Evolutionary conservation across 768 basidiomycete genomes (phyloP).

Genomic region (Tricholomella constricta): DNA sequence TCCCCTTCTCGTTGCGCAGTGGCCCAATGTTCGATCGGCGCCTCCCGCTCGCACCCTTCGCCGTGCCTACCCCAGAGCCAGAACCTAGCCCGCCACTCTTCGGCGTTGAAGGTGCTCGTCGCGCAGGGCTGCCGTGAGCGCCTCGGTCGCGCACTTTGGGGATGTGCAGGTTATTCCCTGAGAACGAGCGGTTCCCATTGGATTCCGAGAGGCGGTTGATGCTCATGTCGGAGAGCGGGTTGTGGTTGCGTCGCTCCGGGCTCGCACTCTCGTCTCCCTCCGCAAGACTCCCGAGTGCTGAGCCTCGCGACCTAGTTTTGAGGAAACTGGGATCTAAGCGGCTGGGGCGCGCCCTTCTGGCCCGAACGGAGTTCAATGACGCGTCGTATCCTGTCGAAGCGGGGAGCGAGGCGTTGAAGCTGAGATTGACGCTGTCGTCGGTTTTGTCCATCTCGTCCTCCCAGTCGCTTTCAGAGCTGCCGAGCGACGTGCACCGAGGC

Average conservation of each 20-base stretch:
- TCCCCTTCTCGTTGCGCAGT: conserved; percentile 68
- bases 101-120: conserved; percentile 54
- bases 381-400: conserved; percentile 31
- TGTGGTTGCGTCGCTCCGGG: conserved; percentile 34
- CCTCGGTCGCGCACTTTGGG: conserved; percentile 41
- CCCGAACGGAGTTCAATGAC: conserved; percentile 23
- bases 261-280: conserved; percentile 67
- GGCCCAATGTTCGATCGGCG: conserved; percentile 78
- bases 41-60: conserved; percentile 41
- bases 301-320: conserved; percentile 48
- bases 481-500: conserved; percentile 48
- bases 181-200: conserved; percentile 24
- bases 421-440: conserved; percentile 70
- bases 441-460: conserved; percentile 87
- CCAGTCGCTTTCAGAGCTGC: conserved; percentile 85
- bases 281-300: conserved; percentile 60
- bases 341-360: conserved; percentile 59
- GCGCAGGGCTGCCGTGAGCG: conserved; percentile 44
- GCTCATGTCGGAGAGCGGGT: conserved; percentile 67
- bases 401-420: conserved; percentile 46
- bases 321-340: conserved; percentile 73
- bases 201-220: conserved; percentile 50
- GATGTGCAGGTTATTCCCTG: conserved; percentile 31
- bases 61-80: conserved; percentile 16
- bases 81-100: conserved; percentile 23